Evolutionary conservation across 2,329 filamentous ascomycete genomes (phyloP), one percentile per base, ranked within the genome.

Genomic region (Elsinoe necatrix): DNA sequence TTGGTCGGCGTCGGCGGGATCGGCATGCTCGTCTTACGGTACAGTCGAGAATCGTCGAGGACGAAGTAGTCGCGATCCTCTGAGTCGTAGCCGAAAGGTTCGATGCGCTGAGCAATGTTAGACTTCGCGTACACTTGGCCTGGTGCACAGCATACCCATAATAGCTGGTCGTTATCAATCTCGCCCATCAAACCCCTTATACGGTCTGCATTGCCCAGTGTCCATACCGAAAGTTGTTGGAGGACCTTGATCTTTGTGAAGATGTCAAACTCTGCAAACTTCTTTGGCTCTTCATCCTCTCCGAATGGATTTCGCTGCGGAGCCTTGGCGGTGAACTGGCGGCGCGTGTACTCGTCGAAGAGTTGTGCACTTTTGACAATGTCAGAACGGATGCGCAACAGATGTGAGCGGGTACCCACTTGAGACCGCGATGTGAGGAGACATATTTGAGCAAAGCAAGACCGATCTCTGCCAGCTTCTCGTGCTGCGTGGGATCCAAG

Each of bases 41-140:
- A 98, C 41, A 98, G 77, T 60, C 93, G 82, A 65, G 96, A 95
- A 68, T 98, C 93, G 64, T 97, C 92, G 2, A 98, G 80, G 2
- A 97, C 85, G 66, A 86, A 95, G 68, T 97, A 95, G 34, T 84
- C 84, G 35, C 89, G 85, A 61, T 95, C 91, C 47, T 95, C 79
- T 20, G 83, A 79, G 69, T 98, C 93, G 83, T 89, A 97, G 8
- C 93, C 93, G 60, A 86, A 84, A 0, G 87, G 86, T 65, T 92
- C 87, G 62, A 93, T 89, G 61, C 76, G 76, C 77, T 78, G 61
- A 56, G 12, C 64, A 55, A 41, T 60, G 55, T 58, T 25, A 56
- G 55, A 25, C 57, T 68, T 52, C 68, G 64, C 57, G 14, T 25
- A 25, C 35, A 18, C 29, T 20, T 34, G 11, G 4, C 18, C 16